Conservation (phyloP, 495 filamentous ascomycete genomes). For the Penicillium roqueforti region DNA sequence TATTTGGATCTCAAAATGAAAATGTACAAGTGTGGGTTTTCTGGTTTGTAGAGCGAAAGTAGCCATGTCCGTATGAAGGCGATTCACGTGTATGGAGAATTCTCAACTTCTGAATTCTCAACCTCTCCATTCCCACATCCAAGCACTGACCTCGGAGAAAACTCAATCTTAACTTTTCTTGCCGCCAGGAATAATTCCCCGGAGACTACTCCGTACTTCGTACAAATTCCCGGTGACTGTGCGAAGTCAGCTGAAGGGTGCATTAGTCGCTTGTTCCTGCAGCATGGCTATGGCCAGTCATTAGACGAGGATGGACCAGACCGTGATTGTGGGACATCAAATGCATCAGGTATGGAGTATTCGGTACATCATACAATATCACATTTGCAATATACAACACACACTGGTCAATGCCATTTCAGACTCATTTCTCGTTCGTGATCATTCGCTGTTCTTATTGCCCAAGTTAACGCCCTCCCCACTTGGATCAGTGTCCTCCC, state of each 20-base stretch:
- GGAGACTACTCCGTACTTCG: too few species aligned
- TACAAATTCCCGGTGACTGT: too few species aligned
- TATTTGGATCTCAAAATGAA: conserved; percentile 2
- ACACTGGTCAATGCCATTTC: too few species aligned
- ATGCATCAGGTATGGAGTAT: not conserved
- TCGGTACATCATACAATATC: not conserved
- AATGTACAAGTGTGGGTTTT: not conserved
- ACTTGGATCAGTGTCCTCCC: conserved; percentile 11
- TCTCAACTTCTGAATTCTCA: not conserved
- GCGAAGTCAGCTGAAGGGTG: conserved; percentile 26
- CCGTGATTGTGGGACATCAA: conserved; percentile 15
- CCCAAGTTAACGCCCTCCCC: conserved; percentile 18
- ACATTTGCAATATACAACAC: not conserved
- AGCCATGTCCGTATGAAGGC: not conserved
- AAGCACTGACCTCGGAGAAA: not conserved
- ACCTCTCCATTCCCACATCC: not conserved
- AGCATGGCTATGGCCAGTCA: conserved; percentile 19
- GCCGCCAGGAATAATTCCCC: not conserved
- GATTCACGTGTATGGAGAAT: not conserved
- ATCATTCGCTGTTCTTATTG: not conserved
- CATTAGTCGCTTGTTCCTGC: conserved; percentile 34
- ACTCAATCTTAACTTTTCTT: not conserved
- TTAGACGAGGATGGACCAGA: conserved; percentile 12
- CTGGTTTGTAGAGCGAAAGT: not conserved
- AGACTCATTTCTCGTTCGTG: not conserved